Conservation (phyloP, 2,329 filamentous ascomycete species). For the Endoconidiophora laricicola region DNA sequence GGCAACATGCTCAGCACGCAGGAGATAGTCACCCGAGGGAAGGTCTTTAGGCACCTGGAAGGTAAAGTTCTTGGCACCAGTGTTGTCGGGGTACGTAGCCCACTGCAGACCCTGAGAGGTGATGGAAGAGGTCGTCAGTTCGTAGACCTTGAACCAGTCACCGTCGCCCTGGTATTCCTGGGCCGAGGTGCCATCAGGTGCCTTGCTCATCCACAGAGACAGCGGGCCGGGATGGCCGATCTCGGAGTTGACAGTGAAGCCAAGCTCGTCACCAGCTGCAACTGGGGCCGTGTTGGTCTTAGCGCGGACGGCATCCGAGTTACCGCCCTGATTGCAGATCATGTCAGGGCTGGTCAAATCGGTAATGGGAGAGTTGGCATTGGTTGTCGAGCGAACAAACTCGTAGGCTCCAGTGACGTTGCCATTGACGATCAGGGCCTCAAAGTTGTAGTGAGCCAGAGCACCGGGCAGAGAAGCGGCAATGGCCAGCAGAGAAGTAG, state of each 20-base stretch:
- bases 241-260: constrained; percentile 22
- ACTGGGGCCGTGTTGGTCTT: constrained; percentile 20
- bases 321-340: constrained; percentile 16
- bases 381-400: constrained; percentile 33
- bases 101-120: constrained; percentile 12
- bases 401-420: constrained; percentile 29
- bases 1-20: constrained; percentile 32
- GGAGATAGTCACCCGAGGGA: constrained; percentile 31
- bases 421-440: constrained; percentile 29
- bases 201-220: constrained; percentile 23
- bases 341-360: constrained; percentile 24
- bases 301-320: constrained; percentile 5
- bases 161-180: constrained; percentile 21
- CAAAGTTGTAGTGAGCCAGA: constrained; percentile 28
- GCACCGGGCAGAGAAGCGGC: constrained; percentile 17
- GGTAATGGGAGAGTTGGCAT: constrained; percentile 26
- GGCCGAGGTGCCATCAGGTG: constrained; percentile 20
- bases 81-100: constrained; percentile 9
- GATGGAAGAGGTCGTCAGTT: constrained; percentile 14
- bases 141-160: constrained; percentile 24
- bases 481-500: constrained; percentile 16
- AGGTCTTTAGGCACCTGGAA: constrained; percentile 28
- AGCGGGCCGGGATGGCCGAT: constrained; percentile 25
- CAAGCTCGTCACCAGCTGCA: constrained; percentile 23
- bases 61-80: constrained; percentile 17